Evolutionary conservation across 495 filamentous ascomycete genomes (phyloP).

Genomic region (Hyphodiscus hymeniophilus): DNA sequence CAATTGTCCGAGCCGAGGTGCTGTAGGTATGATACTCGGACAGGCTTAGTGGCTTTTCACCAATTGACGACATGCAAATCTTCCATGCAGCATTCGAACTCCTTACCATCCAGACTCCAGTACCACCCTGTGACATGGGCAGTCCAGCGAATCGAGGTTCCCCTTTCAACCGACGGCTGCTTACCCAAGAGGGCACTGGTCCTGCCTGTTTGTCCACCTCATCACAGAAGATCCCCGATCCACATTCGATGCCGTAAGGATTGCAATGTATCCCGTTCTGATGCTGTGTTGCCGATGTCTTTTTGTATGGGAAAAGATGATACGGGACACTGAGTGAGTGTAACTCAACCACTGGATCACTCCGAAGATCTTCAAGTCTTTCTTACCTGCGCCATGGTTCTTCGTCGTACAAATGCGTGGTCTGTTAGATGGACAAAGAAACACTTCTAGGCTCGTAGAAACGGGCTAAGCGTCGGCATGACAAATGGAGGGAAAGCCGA

Average conservation of each 20-base stretch:
- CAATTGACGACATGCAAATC: not conserved
- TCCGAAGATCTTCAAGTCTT: no score
- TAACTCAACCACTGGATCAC: no score
- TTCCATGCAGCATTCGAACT: no score
- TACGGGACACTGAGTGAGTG: no score
- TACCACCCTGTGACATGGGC: no score
- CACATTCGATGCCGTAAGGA: not conserved
- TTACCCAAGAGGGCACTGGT: constrained; percentile 5
- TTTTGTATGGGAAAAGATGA: not conserved
- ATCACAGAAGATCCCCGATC: not conserved
- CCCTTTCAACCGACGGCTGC: not conserved
- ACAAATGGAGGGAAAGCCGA: not conserved
- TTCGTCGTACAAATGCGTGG: not conserved
- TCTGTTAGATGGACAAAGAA: not conserved
- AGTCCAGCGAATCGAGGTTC: no score
- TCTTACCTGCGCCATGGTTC: not conserved
- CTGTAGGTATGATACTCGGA: not conserved
- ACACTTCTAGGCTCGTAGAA: not conserved
- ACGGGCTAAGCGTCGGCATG: not conserved
- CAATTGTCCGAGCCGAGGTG: constrained; percentile 1
- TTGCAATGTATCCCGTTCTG: no score
- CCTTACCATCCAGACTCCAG: not conserved
- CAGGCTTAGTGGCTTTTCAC: not conserved
- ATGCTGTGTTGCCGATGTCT: no score
- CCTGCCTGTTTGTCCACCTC: constrained; percentile 2